These are phyloP conservation scores for Alternaria sp. DNA, from an alignment of 2,329 filamentous ascomycete genomes.

Conservation along the genomic window DNA sequence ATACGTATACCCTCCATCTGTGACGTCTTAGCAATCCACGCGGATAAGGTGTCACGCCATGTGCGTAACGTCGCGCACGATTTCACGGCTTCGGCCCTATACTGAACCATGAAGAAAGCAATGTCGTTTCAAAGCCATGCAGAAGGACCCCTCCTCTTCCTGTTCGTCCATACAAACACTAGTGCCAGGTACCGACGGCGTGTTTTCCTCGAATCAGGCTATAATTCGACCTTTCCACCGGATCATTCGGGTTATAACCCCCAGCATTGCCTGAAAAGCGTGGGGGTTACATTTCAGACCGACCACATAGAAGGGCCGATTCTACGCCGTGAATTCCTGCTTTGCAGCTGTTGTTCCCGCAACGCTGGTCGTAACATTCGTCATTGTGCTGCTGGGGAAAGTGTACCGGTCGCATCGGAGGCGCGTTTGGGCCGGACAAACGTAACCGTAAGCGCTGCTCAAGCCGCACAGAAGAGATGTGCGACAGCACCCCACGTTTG, in stretches of 20 bases:
- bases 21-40: background rate
- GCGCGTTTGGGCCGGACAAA: conserved; percentile 6
- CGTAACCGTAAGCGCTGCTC: conserved; percentile 6
- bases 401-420: conserved; percentile 13
- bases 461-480: conserved; percentile 1
- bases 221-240: conserved; percentile 7
- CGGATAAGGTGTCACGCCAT: conserved; percentile 1
- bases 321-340: background rate
- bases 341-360: conserved; percentile 1
- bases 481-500: conserved; percentile 13
- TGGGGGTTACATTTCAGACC: conserved; percentile 9
- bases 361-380: conserved; percentile 10
- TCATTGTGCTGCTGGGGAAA: conserved; percentile 13
- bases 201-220: conserved; percentile 10
- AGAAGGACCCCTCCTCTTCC: background rate
- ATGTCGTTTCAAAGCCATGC: conserved; percentile 4
- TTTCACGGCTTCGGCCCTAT: background rate
- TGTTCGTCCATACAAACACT: conserved; percentile 1
- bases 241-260: conserved; percentile 1
- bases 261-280: conserved; percentile 7
- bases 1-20: conserved; percentile 3
- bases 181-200: conserved; percentile 11
- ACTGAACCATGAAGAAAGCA: conserved; percentile 1
- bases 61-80: background rate
- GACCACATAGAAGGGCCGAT: conserved; percentile 10